Evolutionary conservation across 148 eudicot species (phyloP), one percentile per base, ranked within the genome.

Genomic region (Arbutus unedo): DNA sequence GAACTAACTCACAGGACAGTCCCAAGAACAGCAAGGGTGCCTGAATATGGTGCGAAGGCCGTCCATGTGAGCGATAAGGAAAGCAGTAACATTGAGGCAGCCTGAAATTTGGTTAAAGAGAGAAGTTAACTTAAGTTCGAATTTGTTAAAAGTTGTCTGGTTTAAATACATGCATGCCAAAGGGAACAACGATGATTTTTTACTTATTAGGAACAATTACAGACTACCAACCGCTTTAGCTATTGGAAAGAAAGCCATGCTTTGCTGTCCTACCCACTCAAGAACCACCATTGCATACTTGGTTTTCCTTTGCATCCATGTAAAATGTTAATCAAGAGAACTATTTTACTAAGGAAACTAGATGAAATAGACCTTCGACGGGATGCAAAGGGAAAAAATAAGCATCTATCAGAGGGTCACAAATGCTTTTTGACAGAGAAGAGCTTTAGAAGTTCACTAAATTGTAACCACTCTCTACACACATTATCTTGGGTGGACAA

Each of bases 31-130:
- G 99, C 93, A 73, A 96, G 94, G 16, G 93, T 89, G 87, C 99
- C 99, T n/a, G 98, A 85, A 90, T 94, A 94, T 74, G 99, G 99
- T 43, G 98, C 92, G 84, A 96, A 82, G 78, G 83, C 89, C 71
- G 83, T 87, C 99, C 98, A 96, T 56, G 94, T 87, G 87, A 96
- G 93, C 59, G 94, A 89, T 70, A 96, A 83, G 3, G 99, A 96
- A 55, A 96, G 95, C 77, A 96, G 88, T 85, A 96, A 82, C 99
- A 96, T 96, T 56, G 99, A 96, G 84, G 93, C 93, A 86, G 97
- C 99, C 99, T 96, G 83, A 83, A 86, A 76, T n/a, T 16, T 7
- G 59, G 59, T 82, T 76, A 43, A 75, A 60, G 43, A 74, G 50
- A 49, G 66, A 21, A 59, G 38, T 81, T 14, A 66, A 45, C 45